Percentiles rank a stretch among this genome's conserved stretches.
These are phyloP conservation scores for Xylariaceae sp. DNA, from an alignment of 2,329 filamentous ascomycete genomes.

Conservation along the genomic window DNA sequence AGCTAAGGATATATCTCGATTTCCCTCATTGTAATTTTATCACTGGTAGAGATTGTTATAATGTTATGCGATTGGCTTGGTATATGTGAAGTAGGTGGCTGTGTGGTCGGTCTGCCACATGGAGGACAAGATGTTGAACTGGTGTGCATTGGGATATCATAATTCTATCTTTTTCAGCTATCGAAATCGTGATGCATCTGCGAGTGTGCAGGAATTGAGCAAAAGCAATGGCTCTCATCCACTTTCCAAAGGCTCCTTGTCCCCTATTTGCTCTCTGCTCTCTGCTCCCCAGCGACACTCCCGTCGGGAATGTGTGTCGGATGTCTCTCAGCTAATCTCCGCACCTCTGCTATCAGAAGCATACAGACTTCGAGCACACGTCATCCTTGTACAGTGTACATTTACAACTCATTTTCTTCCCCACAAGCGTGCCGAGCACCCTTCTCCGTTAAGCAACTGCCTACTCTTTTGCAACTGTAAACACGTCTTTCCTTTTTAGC, in stretches of 20 bases:
- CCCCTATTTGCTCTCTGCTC: slow-evolving; percentile 1
- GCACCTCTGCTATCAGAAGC: not conserved
- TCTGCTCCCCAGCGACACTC: not conserved
- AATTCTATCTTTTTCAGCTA: slow-evolving; percentile 17
- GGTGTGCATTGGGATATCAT: slow-evolving; percentile 22
- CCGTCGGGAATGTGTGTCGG: slow-evolving; percentile 1
- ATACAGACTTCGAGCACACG: not conserved
- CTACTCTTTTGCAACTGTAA: too few species aligned
- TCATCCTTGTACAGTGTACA: not conserved
- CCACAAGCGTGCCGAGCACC: not conserved
- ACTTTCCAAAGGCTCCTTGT: slow-evolving; percentile 26
- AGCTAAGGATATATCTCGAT: too few species aligned
- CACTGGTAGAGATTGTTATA: too few species aligned
- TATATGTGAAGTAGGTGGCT: too few species aligned
- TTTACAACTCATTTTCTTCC: not conserved
- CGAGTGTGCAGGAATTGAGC: slow-evolving; percentile 8
- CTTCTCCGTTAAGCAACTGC: not conserved
- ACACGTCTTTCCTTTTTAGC: not conserved
- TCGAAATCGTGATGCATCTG: slow-evolving; percentile 8
- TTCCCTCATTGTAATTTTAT: too few species aligned
- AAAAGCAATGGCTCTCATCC: slow-evolving; percentile 18
- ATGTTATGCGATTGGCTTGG: too few species aligned
- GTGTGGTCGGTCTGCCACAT: too few species aligned
- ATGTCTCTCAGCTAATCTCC: not conserved
- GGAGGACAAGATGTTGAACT: not conserved